These are phyloP conservation scores for Cyclotella sp. DNA, from an alignment of 108 stramenopile genomes.

Conservation along the genomic window DNA sequence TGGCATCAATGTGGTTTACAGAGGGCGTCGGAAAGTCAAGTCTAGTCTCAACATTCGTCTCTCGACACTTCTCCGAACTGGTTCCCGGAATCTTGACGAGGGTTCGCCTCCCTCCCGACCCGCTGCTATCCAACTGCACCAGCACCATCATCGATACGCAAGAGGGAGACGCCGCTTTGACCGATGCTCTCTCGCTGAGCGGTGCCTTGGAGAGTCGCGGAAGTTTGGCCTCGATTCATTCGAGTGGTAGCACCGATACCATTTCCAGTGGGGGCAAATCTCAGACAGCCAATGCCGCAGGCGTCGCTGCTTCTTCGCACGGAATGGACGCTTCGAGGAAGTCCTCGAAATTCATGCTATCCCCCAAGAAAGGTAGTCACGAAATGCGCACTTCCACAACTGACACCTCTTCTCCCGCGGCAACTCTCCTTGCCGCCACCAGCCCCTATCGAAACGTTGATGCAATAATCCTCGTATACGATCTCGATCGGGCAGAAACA, in stretches of 20 bases:
- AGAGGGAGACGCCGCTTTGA: slow-evolving; percentile 70
- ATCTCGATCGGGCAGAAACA: slow-evolving; percentile 80
- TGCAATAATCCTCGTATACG: slow-evolving; percentile 81
- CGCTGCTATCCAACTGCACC: slow-evolving; percentile 57
- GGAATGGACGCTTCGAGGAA: no score
- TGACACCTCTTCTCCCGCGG: not conserved
- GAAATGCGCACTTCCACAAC: not conserved
- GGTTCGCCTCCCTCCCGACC: slow-evolving; percentile 80
- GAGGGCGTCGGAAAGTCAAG: slow-evolving; percentile 89
- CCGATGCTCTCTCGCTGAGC: slow-evolving; percentile 52
- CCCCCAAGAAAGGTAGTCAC: no score
- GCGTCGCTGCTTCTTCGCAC: no score
- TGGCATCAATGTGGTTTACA: slow-evolving; percentile 21
- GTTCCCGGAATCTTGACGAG: slow-evolving; percentile 83
- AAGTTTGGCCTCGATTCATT: slow-evolving; percentile 8
- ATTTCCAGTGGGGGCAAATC: slow-evolving; percentile 13
- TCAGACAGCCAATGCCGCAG: not conserved
- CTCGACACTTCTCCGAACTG: slow-evolving; percentile 79
- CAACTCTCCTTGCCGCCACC: slow-evolving; percentile 17
- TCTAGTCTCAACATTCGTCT: slow-evolving; percentile 85
- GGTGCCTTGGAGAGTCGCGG: slow-evolving; percentile 13
- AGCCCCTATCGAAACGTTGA: slow-evolving; percentile 60
- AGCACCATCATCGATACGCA: slow-evolving; percentile 88
- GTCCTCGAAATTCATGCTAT: no score
- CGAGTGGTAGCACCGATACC: slow-evolving; percentile 8